A percentile compares a stretch with the other conserved stretches of the same genome.
Evolutionary conservation across 2,329 filamentous ascomycete species (phyloP).

Genomic region (Fusarium oxysporum): DNA sequence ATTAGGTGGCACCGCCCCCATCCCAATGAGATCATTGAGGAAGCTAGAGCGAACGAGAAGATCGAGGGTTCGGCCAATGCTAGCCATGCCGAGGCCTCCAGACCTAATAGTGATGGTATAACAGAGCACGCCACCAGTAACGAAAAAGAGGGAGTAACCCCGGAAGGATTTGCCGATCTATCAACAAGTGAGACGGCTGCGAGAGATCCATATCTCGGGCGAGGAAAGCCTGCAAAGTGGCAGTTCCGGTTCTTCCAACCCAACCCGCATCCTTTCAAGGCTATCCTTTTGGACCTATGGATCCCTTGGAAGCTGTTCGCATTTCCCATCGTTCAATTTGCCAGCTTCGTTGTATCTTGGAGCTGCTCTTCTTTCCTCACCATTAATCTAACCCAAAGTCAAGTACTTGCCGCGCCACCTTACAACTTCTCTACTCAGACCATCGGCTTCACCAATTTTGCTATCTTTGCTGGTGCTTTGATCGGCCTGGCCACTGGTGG

Average conservation of each 20-base stretch:
- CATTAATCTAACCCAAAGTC: neutral
- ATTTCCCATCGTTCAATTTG: neutral
- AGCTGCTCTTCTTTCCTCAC: conserved; percentile 1
- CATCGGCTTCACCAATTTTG: neutral
- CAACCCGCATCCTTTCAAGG: neutral
- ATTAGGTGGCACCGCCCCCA: neutral
- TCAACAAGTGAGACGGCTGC: neutral
- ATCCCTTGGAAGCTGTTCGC: neutral
- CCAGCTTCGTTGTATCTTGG: neutral
- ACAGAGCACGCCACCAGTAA: neutral
- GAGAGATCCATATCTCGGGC: neutral
- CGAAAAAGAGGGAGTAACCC: neutral
- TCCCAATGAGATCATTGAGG: neutral
- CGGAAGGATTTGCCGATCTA: neutral
- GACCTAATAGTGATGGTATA: neutral
- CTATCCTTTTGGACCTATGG: neutral
- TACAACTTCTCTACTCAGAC: conserved; percentile 1
- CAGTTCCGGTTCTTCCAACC: neutral
- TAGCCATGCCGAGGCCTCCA: neutral
- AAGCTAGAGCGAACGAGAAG: neutral
- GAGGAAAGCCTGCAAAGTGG: conserved; percentile 1
- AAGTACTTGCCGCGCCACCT: neutral
- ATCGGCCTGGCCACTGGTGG: neutral
- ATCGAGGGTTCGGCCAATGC: neutral
- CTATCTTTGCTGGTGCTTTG: neutral